Evolutionary conservation across 2,329 filamentous ascomycete species (phyloP), one percentile per base, ranked within the genome.

Genomic region (Orbilia brochopaga): DNA sequence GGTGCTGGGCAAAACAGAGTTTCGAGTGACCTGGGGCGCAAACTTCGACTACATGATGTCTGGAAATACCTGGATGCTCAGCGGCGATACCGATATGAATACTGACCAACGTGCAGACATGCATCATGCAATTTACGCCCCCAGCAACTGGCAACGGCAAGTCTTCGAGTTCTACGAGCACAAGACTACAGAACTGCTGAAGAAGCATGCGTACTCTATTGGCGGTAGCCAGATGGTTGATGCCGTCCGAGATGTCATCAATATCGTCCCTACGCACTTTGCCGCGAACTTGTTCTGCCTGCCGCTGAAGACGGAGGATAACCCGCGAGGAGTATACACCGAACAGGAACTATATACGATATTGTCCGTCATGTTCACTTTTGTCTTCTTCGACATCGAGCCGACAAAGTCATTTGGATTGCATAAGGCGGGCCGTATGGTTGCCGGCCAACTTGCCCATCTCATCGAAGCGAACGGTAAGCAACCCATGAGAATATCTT

Each of bases 111-210:
- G 83, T 44, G 80, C 83, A 73, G 81, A 82, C 72, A 82, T 89
- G 78, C 81, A 81, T 30, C 82, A 85, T 64, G 82, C 87, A 7
- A 79, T 91, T 1, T 87, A 86, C 78, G 62, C 51, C 17, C 82
- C 83, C 46, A 84, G 85, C 10, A 83, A 85, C 50, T 91, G 89
- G 84, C 80, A 85, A 42, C 79, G 81, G 7, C 82, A 86, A 8
- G 82, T 91, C 75, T 88, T 87, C 80, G 79, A 80, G 0, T 92
- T 91, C 76, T 92, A 89, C 77, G 82, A 86, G 10, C 81, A 84
- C 32, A 87, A 85, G 13, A 87, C 85, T 0, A 80, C 85, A 56
- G 80, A 83, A 27, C 82, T 94, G 1, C 81, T 95, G 19, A 78
- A 80, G 0, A 83, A 86, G 27, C 90, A 90, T 78, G 85, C 85